These are phyloP conservation scores for Hypoxylon sp. DNA, from an alignment of 2,329 filamentous ascomycete species.

Conservation along the genomic window DNA sequence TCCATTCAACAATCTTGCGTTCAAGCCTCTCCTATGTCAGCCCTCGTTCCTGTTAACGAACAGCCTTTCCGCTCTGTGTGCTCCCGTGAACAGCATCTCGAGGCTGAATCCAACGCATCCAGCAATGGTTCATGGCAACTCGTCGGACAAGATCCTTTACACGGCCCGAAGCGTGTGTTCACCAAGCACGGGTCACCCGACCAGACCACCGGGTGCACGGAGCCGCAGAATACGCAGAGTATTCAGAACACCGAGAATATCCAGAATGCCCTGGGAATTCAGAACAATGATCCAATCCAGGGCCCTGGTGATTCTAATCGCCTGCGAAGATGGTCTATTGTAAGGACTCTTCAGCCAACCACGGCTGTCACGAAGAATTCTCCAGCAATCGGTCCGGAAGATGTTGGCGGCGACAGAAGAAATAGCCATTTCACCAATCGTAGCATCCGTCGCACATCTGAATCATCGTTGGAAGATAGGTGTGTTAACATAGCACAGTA, in stretches of 20 bases:
- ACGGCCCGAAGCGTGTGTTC: constrained; percentile 43
- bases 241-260: too few species aligned
- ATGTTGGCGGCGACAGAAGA: not conserved
- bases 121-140: constrained; percentile 18
- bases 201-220: not conserved
- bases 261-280: not conserved
- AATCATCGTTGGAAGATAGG: not conserved
- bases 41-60: not conserved
- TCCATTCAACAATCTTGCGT: not conserved
- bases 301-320: not conserved
- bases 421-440: too few species aligned
- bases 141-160: constrained; percentile 18
- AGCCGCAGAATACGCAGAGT: not conserved
- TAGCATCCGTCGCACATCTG: too few species aligned
- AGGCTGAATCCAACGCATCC: not conserved
- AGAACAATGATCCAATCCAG: not conserved
- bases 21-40: not conserved
- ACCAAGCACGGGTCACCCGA: constrained; percentile 12
- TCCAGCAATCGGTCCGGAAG: too few species aligned
- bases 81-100: not conserved
- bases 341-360: not conserved
- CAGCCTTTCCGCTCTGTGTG: not conserved
- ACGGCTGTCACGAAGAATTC: not conserved
- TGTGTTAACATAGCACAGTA: constrained; percentile 36
- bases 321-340: not conserved